Evolutionary conservation across 805 yeast species (phyloP).

Genomic region (Kurtzmaniella fragi): DNA sequence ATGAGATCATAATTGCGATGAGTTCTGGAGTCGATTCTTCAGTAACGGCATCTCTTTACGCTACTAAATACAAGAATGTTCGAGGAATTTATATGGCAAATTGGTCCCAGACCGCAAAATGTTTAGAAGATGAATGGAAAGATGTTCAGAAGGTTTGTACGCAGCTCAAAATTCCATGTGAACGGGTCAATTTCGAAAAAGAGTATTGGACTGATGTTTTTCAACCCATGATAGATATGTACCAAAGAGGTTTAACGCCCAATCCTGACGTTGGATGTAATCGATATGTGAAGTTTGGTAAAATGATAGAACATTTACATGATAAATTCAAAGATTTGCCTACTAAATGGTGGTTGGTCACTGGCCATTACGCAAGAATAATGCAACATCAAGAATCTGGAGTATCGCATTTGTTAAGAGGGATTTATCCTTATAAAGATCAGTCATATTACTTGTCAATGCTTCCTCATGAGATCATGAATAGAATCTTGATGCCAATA

Average conservation of each 20-base stretch:
- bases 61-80: constrained; percentile 54
- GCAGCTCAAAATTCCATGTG: constrained; percentile 61
- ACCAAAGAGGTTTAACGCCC: constrained; percentile 75
- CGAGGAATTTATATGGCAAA: constrained; percentile 90
- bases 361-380: constrained; percentile 76
- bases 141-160: constrained; percentile 67
- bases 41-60: constrained; percentile 68
- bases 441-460: constrained; percentile 88
- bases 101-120: constrained; percentile 67
- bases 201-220: constrained; percentile 94
- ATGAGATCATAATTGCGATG: constrained; percentile 80
- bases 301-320: constrained; percentile 52
- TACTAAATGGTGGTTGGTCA: constrained; percentile 76
- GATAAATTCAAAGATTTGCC: constrained; percentile 17
- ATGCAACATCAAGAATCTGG: constrained; percentile 26
- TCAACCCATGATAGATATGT: constrained; percentile 80
- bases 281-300: constrained; percentile 81
- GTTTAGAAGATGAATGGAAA: constrained; percentile 86
- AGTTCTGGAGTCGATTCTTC: constrained; percentile 97
- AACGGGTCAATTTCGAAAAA: constrained; percentile 75
- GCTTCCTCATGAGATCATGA: constrained; percentile 42
- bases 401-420: constrained; percentile 49
- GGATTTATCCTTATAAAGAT: constrained; percentile 62
- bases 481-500: constrained; percentile 66
- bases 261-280: constrained; percentile 94